Evolutionary conservation across 2,329 filamentous ascomycete genomes (phyloP), one percentile per base, ranked within the genome.

Genomic region (Diaporthe destruens): DNA sequence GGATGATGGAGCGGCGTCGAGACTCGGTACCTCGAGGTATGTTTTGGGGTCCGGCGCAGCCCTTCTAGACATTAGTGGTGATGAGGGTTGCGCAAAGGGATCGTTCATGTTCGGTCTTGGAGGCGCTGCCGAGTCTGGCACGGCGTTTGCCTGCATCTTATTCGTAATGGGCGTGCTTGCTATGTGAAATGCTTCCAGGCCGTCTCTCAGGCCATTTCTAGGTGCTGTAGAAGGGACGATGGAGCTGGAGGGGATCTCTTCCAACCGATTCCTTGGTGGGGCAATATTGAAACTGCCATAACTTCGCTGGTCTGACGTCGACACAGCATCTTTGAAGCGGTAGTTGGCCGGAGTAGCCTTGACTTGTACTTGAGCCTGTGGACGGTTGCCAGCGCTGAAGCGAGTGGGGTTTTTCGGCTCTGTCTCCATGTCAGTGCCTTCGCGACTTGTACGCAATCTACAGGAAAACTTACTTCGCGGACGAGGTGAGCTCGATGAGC

Each of bases 281-380:
- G 42, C 61, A n/a, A 67, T 25, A 44, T 75, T 61, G 42, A 73
- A 59, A 34, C 80, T 44, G 80, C 80, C 74, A 49, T 75, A 44
- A 18, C 74, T 75, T 42, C 80, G 78, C 39, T 76, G 61, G 59
- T 82, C 78, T 51, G 76, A 78, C 51, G 76, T 71, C 54, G 82
- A 80, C 74, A 88, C 80, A 1, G 84, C 84, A 75, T 90, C 86
- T 71, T 81, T 87, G 81, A 88, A 90, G 9, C 89, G 85, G 61
- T 84, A 85, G 74, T 86, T 88, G 39, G 85, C 84, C 1, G 89
- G 89, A 0, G 89, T 91, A 6, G 88, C 89, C 78, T 90, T 89
- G 68, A 91, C 85, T 68, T 85, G 83, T 29, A 90, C 79, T 14
- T 72, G 67, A 25, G 57, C 79, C 29, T 72, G 67, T 34, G 71